Base-by-base conservation (phyloP, 2,329 filamentous ascomycete species). In the Knufia fluminis region DNA sequence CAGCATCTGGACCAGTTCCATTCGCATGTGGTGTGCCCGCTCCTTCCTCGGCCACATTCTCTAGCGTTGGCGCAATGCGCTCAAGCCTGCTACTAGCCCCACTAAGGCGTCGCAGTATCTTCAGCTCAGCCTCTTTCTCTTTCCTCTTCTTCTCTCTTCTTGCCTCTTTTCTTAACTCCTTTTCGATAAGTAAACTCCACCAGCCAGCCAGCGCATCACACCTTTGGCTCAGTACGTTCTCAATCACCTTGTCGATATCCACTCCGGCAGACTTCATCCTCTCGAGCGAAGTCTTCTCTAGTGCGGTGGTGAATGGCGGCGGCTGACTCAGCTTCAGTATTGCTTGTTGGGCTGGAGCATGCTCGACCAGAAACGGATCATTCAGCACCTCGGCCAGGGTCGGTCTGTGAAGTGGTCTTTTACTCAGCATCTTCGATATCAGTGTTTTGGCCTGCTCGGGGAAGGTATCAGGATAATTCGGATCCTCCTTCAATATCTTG, bases 141-240 rank as follows among this genome's bases (percentile, higher is more conserved):
- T 78, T 88, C 7, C 91, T 79, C 63, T 91, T 96, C 47, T 81
- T 79, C 60, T 96, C 89, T 54, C 83, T 76, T 53, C 89, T 76
- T 54, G 71, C 77, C 56, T 90, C 83, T 66, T 98, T 98, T 7
- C 89, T 80, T 63, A 89, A 80, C 63, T 98, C 92, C 65, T 97
- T 98, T 62, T 97, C 92, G 8, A 97, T 80, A 33, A 98, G 70
- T 23, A 98, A 68, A 2, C 87, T 86, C 92, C 92, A 98, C 92
- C 92, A 98, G 4, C 92, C 92, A 45, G 89, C 87, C 43, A 98
- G 71, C 4, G 84, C 78, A 67, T 98, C 91, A 62, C 92, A 97
- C 56, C 87, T 79, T 64, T 95, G 88, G 3, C 89, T 80, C 31
- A 95, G 68, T 2, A 98, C 92, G 60, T 92, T 94, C 64, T 97